Evolutionary conservation across 2,329 filamentous ascomycete genomes (phyloP), one percentile per base, ranked within the genome.

Genomic region (Elsinoe arachidis): DNA sequence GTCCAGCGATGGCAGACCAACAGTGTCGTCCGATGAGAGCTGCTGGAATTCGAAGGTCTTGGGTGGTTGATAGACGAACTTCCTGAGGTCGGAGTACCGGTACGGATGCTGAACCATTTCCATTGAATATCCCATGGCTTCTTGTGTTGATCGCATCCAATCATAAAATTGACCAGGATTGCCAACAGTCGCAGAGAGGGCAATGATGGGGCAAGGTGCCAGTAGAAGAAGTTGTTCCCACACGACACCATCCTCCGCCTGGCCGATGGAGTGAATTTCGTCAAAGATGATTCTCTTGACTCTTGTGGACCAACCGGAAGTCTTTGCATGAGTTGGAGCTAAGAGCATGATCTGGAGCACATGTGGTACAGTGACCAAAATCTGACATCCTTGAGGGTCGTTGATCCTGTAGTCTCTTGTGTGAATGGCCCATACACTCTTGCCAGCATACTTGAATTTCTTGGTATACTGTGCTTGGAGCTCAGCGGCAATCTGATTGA

Each of bases 401-500:
- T 91, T 90, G 68, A 91, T 82, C 3, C 85, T 77, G 65, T 87
- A 84, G 66, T 92, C 87, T 51, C 86, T 73, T 0, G 87, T 90
- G 63, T 90, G 84, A 49, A 92, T 90, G 0, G 82, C 86, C 87
- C 87, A 92, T 0, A 91, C 84, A 0, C 83, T 87, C 63, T 83
- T 83, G 0, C 80, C 83, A 3, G 73, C 75, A 37, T 82, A 77
- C 26, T 76, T 75, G 68, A 83, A 80, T 0, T 70, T 75, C 70
- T 91, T 92, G 0, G 79, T 82, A 66, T 89, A 92, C 4, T 86
- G 80, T 4, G 83, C 87, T 67, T 89, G 83, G 14, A 91, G 77
- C 70, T 91, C 87, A 1, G 87, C 87, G 1, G 86, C 87, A 62
- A 92, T 90, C 68, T 92, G 88, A 66, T 91, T 91, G 59, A 91